Conservation (phyloP, 2,329 filamentous ascomycete species). For the Fusarium sp. region DNA sequence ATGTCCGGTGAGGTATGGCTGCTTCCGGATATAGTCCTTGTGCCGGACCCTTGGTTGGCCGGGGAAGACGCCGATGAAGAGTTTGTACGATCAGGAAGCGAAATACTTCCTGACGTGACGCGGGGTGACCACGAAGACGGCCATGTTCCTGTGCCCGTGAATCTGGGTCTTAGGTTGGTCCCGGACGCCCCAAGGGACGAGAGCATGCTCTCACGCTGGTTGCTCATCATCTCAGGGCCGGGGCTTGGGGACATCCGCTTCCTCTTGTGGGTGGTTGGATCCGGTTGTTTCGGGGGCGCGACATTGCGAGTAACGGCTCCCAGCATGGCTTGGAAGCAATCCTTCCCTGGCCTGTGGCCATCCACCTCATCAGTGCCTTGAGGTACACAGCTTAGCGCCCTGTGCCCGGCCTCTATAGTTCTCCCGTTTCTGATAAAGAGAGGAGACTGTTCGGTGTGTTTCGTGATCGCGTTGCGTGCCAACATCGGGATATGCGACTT, state of each 20-base stretch:
- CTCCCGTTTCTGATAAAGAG: slow-evolving; percentile 50
- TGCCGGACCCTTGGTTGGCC: slow-evolving; percentile 38
- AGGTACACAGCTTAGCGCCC: slow-evolving; percentile 18
- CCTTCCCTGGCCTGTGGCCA: slow-evolving; percentile 27
- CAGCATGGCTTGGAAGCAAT: slow-evolving; percentile 54
- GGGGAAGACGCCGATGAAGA: slow-evolving; percentile 54
- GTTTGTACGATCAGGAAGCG: slow-evolving; percentile 53
- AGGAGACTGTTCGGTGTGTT: slow-evolving; percentile 58
- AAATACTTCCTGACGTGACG: slow-evolving; percentile 24
- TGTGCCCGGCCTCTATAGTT: slow-evolving; percentile 17
- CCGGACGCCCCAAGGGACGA: slow-evolving; percentile 8
- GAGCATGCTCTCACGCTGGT: background rate
- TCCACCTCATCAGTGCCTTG: background rate
- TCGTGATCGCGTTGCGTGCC: slow-evolving; percentile 61
- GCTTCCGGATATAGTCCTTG: slow-evolving; percentile 47
- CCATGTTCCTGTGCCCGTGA: slow-evolving; percentile 19
- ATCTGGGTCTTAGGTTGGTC: slow-evolving; percentile 15
- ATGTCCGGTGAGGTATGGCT: slow-evolving; percentile 52
- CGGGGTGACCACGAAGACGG: slow-evolving; percentile 24
- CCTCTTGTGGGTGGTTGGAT: slow-evolving; percentile 51
- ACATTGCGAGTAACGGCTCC: slow-evolving; percentile 54
- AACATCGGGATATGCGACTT: slow-evolving; percentile 64
- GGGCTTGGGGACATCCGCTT: slow-evolving; percentile 51
- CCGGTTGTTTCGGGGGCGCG: slow-evolving; percentile 20
- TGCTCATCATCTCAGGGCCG: slow-evolving; percentile 35